Percentiles rank a stretch among this genome's conserved stretches.
phyloP scores from a whole-genome alignment of 2,329 filamentous ascomycete genomes.

The Lachnellula arida region DNA sequence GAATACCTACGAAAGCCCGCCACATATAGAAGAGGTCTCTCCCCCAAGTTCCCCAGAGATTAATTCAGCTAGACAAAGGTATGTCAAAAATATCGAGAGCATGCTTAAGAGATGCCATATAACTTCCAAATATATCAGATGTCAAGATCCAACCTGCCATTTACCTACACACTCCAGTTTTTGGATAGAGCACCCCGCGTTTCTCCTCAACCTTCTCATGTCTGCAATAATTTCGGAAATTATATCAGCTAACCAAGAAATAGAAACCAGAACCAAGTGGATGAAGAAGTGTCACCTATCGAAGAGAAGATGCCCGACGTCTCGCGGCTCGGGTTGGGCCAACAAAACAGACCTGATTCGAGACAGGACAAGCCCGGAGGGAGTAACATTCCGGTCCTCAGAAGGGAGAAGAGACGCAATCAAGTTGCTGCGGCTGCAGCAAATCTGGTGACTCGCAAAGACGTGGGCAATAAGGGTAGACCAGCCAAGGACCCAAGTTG shows the following conservation, averaged over 20 bases:
- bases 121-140: neutral
- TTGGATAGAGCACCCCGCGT: conserved; percentile 16
- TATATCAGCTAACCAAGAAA: conserved; percentile 8
- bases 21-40: conserved; percentile 34
- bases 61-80: conserved; percentile 18
- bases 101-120: conserved; percentile 15
- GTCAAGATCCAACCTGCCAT: neutral
- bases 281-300: conserved; percentile 39
- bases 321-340: conserved; percentile 17
- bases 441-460: conserved; percentile 23
- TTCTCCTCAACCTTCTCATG: conserved; percentile 20
- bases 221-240: no score
- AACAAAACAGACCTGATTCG: conserved; percentile 6
- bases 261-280: conserved; percentile 19
- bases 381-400: conserved; percentile 31
- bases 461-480: conserved; percentile 19
- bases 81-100: conserved; percentile 19
- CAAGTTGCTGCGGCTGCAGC: conserved; percentile 24
- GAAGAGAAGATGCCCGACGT: conserved; percentile 29
- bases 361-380: conserved; percentile 13
- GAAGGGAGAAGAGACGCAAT: conserved; percentile 29
- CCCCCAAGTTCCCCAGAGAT: conserved; percentile 40
- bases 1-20: conserved; percentile 29
- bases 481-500: conserved; percentile 45
- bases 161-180: conserved; percentile 11